phyloP scores from a whole-genome alignment of 2,329 filamentous ascomycete genomes.

The Alternaria incomplexa region DNA sequence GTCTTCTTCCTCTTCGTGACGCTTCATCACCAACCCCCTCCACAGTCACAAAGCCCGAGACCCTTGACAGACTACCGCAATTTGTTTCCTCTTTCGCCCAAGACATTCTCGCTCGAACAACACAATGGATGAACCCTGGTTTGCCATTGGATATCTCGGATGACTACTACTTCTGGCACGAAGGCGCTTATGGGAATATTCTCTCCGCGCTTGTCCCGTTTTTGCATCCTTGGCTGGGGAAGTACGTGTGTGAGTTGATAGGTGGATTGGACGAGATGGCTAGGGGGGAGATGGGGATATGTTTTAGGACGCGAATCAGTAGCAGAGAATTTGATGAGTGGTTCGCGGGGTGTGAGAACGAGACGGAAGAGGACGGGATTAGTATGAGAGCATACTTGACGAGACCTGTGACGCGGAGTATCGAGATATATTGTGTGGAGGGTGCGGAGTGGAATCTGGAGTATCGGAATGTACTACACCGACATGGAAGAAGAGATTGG shows the following conservation, averaged over 20 bases:
- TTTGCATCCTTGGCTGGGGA: conserved; percentile 11
- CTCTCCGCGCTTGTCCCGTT: conserved; percentile 2
- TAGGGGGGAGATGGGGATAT: conserved; percentile 1
- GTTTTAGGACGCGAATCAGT: not conserved
- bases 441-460: conserved; percentile 7
- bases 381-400: not conserved
- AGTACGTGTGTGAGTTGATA: not conserved
- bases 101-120: not conserved
- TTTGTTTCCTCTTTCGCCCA: not conserved
- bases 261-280: conserved; percentile 4
- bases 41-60: not conserved
- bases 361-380: not conserved
- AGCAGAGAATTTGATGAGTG: not conserved
- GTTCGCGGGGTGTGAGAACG: not conserved
- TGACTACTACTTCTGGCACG: conserved; percentile 18
- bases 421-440: conserved; percentile 3
- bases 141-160: conserved; percentile 2
- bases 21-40: not conserved
- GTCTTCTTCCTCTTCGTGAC: conserved; percentile 11
- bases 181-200: conserved; percentile 6
- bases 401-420: not conserved
- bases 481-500: not conserved
- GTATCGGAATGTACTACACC: conserved; percentile 2
- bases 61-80: not conserved
- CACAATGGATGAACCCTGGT: not conserved